These are phyloP conservation scores for Talaromyces thailandensis DNA, from an alignment of 495 filamentous ascomycete genomes.

Conservation along the genomic window DNA sequence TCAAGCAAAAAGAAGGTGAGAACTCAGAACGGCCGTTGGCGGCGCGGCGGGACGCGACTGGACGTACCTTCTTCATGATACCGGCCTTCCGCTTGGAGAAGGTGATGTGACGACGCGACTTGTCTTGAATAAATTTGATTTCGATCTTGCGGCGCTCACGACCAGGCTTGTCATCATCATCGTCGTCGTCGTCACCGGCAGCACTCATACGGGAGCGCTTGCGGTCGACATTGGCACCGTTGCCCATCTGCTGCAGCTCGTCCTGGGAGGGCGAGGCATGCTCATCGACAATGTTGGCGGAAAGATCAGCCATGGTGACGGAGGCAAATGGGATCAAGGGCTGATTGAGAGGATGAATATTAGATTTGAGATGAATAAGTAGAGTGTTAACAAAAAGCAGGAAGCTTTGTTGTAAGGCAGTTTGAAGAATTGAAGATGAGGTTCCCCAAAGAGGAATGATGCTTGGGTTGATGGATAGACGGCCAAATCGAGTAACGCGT, in stretches of 20 bases:
- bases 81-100: constrained; percentile 99
- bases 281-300: constrained; percentile 32
- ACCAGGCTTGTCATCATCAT: constrained; percentile 96
- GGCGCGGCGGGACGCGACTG: constrained; percentile 17
- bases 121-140: constrained; percentile 99
- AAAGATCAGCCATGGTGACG: constrained; percentile 33
- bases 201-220: constrained; percentile 81
- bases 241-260: constrained; percentile 41
- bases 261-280: constrained; percentile 42
- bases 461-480: constrained; percentile 25
- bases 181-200: constrained; percentile 87
- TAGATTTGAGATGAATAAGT: background rate
- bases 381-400: constrained; percentile 2
- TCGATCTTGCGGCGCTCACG: constrained; percentile 99
- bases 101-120: constrained; percentile 98
- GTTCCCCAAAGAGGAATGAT: constrained; percentile 41
- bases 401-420: constrained; percentile 6
- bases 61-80: constrained; percentile 99
- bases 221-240: constrained; percentile 53
- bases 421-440: constrained; percentile 13
- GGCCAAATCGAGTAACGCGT: constrained; percentile 48
- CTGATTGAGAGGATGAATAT: background rate
- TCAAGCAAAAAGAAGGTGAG: constrained; percentile 8
- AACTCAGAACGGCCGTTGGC: constrained; percentile 5
- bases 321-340: background rate